Evolutionary conservation across 345 rosid species (phyloP).

Genomic region (Brassica napus): DNA sequence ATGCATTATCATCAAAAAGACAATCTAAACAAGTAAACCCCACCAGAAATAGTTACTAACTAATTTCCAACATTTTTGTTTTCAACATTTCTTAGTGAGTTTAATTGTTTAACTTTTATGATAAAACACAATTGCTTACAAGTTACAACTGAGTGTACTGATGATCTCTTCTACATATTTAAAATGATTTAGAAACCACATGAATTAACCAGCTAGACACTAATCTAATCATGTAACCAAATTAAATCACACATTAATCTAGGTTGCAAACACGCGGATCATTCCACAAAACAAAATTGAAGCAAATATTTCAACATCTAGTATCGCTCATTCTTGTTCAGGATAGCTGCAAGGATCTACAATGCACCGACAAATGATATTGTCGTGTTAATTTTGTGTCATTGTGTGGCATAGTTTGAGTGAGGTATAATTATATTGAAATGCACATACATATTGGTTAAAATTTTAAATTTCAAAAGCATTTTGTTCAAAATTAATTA

Average conservation of each 20-base stretch:
- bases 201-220: neutral
- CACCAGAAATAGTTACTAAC: conserved; percentile 23
- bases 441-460: neutral
- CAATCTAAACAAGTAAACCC: conserved; percentile 32
- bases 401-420: neutral
- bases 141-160: neutral
- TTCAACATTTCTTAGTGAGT: neutral
- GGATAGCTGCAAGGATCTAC: neutral
- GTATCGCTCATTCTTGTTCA: neutral
- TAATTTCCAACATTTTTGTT: conserved; percentile 7
- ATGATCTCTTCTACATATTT: neutral
- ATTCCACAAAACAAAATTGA: neutral
- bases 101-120: no score
- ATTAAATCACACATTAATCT: neutral
- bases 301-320: neutral
- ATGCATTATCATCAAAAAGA: conserved; percentile 33
- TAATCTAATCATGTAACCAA: neutral
- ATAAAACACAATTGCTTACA: neutral
- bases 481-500: neutral
- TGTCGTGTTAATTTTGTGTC: neutral
- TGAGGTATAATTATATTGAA: neutral
- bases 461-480: neutral
- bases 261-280: neutral
- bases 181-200: neutral
- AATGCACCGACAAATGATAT: neutral